phyloP scores from a whole-genome alignment of 345 rosid species.

The Geranium brycei region DNA sequence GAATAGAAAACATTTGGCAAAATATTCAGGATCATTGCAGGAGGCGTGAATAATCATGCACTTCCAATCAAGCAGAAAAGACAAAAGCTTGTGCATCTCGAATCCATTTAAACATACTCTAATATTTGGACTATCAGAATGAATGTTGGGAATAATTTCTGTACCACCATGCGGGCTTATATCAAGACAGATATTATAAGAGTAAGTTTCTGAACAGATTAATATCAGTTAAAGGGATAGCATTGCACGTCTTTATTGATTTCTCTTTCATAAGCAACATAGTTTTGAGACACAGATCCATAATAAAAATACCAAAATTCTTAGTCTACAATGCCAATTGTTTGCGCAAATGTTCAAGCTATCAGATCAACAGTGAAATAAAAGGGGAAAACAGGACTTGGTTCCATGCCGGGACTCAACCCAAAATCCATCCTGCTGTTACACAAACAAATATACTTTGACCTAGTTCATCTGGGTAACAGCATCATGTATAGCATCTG shows the following conservation, averaged over 20 bases:
- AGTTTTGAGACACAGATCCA: neutral
- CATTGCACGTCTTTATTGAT: neutral
- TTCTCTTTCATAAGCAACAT: neutral
- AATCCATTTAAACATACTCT: too few relatives aligned
- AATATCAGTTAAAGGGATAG: too few relatives aligned
- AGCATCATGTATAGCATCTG: slow-evolving; percentile 38
- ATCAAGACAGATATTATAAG: neutral
- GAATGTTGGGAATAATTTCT: neutral
- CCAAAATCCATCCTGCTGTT: neutral
- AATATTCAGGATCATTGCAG: too few relatives aligned
- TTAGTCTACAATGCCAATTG: neutral
- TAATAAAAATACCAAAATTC: neutral
- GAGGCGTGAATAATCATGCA: too few relatives aligned
- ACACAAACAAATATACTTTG: neutral
- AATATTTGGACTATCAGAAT: too few relatives aligned
- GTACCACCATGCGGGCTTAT: too few relatives aligned
- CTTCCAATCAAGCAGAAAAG: too few relatives aligned
- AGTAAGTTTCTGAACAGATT: too few relatives aligned
- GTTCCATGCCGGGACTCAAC: neutral
- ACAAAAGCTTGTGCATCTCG: too few relatives aligned
- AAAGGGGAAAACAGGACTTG: too few relatives aligned
- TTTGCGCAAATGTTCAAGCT: neutral
- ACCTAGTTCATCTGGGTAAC: slow-evolving; percentile 9
- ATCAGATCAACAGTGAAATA: neutral
- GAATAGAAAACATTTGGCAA: too few relatives aligned